Base-by-base conservation (phyloP, 2,329 filamentous ascomycete genomes). In the Byssothecium circinans region DNA sequence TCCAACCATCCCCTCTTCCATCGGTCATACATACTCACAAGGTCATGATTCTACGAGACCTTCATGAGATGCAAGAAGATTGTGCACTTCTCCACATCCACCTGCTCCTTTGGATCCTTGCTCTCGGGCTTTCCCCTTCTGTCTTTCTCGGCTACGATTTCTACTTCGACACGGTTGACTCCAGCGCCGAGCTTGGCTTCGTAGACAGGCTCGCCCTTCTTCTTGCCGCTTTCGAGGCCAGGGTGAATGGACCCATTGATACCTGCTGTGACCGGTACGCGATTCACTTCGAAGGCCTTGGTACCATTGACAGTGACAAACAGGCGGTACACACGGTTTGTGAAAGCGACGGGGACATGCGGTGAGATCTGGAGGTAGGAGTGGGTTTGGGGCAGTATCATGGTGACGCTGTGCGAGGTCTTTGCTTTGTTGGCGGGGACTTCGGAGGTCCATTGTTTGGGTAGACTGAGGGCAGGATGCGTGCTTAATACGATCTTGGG, bases 21-120 rank as follows among this genome's bases (percentile, higher is more conserved):
- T 12, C 6, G 4, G 14, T n/a, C 29, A 12, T 5, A 14, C 12
- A 12, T 12, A 8, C 32, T n/a, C n/a, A n/a, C n/a, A n/a, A n/a
- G n/a, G n/a, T n/a, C n/a, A n/a, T n/a, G n/a, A n/a, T n/a, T n/a
- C 40, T 49, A 56, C 29, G 56, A 56, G 30, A 56, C 48, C 41
- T 64, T 80, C 68, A 83, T 71, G 58, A 95, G 72, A 69, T 94
- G 87, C 51, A 87, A 81, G 71, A 88, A 88, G 22, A 94, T 77
- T 1, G 84, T 89, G 47, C 91, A 79, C 59, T 86, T 87, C 74
- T 96, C 91, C 53, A 91, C 75, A 65, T 94, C 89, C 29, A 86
- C 81, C 52, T 85, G 82, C 8, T 83, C 70, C 46, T 62, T 69
- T 11, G 50, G 49, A 37, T 54, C 49, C 15, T 55, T 64, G 6